Percentiles rank a stretch among this genome's conserved stretches.
Evolutionary conservation across 371 early-diverging fungal genomes (phyloP).

Genomic region (Zopfochytrium polystomum): DNA sequence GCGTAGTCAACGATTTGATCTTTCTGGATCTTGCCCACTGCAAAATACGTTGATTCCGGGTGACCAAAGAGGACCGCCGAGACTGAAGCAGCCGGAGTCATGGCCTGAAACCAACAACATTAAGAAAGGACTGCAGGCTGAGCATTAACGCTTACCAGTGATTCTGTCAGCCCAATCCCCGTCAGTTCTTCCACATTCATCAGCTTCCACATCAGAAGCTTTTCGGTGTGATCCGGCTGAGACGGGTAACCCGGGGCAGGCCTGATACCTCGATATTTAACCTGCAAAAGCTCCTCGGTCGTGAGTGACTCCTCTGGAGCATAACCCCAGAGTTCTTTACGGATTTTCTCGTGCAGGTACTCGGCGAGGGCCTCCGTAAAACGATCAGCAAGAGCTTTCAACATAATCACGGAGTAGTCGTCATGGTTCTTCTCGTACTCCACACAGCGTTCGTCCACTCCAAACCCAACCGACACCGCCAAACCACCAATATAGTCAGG

Average conservation of each 20-base stretch:
- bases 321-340: conserved; percentile 85
- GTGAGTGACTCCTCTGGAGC: conserved; percentile 68
- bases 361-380: conserved; percentile 90
- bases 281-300: conserved; percentile 74
- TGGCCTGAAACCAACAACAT: conserved; percentile 49
- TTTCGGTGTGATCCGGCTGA: conserved; percentile 81
- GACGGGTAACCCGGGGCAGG: conserved; percentile 74
- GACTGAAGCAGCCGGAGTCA: conserved; percentile 87
- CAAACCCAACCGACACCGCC: conserved; percentile 87
- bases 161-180: conserved; percentile 82
- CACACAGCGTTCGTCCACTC: conserved; percentile 74
- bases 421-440: conserved; percentile 73
- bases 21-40: conserved; percentile 87
- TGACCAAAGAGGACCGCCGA: conserved; percentile 76
- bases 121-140: not conserved
- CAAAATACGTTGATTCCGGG: conserved; percentile 79
- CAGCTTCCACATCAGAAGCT: conserved; percentile 83
- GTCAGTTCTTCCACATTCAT: conserved; percentile 70
- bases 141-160: conserved; percentile 44
- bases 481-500: conserved; percentile 85
- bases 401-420: conserved; percentile 87
- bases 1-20: conserved; percentile 83
- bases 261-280: conserved; percentile 90
- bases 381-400: conserved; percentile 89
- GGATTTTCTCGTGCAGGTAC: conserved; percentile 78